Percentiles rank a stretch among this genome's conserved stretches.
Evolutionary conservation across 2,329 filamentous ascomycete genomes (phyloP).

Genomic region (Cladophialophora psammophila): DNA sequence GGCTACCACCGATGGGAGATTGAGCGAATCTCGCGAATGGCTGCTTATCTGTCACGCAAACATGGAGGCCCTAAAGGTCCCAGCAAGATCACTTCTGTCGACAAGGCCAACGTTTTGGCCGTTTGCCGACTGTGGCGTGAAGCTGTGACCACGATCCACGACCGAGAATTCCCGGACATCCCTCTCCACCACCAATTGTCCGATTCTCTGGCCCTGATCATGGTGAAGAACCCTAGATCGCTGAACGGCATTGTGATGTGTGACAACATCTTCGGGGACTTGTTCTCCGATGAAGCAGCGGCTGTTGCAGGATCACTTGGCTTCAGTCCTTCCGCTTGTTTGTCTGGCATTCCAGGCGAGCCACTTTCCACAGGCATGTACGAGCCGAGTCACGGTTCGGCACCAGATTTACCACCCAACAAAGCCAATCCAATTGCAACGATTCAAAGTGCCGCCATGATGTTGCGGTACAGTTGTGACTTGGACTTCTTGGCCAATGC

Average conservation of each 20-base stretch:
- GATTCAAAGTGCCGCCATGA: slow-evolving; percentile 88
- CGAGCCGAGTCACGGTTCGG: slow-evolving; percentile 82
- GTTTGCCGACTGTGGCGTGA: slow-evolving; percentile 86
- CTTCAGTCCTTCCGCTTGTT: slow-evolving; percentile 81
- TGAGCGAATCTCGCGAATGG: slow-evolving; percentile 80
- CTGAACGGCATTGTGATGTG: slow-evolving; percentile 89
- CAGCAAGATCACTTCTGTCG: slow-evolving; percentile 78
- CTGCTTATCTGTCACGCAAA: slow-evolving; percentile 76
- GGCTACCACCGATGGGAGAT: slow-evolving; percentile 83
- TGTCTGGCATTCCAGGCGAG: slow-evolving; percentile 74
- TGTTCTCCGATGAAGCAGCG: slow-evolving; percentile 89
- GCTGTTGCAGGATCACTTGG: slow-evolving; percentile 88
- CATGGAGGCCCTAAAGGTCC: slow-evolving; percentile 65
- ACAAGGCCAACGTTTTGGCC: slow-evolving; percentile 93
- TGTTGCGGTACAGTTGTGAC: slow-evolving; percentile 87
- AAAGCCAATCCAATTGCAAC: slow-evolving; percentile 89
- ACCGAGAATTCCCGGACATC: slow-evolving; percentile 82
- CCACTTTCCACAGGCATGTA: slow-evolving; percentile 77
- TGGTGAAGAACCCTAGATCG: slow-evolving; percentile 84
- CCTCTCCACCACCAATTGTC: slow-evolving; percentile 85
- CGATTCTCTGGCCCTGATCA: slow-evolving; percentile 87
- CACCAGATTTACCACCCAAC: slow-evolving; percentile 61
- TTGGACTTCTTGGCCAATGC: slow-evolving; percentile 76
- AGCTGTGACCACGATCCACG: slow-evolving; percentile 80
- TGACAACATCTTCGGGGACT: slow-evolving; percentile 91